Base-by-base conservation (phyloP, 2,329 filamentous ascomycete genomes). In the Xylaria sp. region DNA sequence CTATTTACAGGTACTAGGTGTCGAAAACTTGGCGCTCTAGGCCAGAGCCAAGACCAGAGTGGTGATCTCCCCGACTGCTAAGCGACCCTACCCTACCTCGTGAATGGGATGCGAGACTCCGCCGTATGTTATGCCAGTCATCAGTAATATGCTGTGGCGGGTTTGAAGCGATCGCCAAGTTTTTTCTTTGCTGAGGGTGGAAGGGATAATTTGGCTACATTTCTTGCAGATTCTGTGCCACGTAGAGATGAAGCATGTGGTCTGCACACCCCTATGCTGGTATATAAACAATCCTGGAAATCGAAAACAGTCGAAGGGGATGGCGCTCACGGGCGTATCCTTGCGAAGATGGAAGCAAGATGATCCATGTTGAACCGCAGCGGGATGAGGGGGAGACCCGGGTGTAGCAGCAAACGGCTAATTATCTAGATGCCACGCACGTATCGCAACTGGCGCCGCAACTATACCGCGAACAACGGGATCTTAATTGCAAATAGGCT, bases 361-460 rank as follows among this genome's bases (percentile, higher is more conserved):
- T 15, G 22, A 58, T 33, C 47, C 38, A 59, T 54, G 45, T 29
- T 60, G 56, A 33, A 49, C 63, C 25, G 51, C 61, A 67, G 45
- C 36, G 51, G 57, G 61, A 64, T 61, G 61, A 61, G 44, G 44
- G 60, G 54, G 51, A 22, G 33, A 17, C 6, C 22, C 36, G 33
- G 50, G 49, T 47, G 51, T 29, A 25, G 51, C 61, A 61, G 51
- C 55, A 58, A 53, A 65, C 57, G 65, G 61, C 61, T 65, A 65
- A 67, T 61, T 65, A 65, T 45, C 20, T 45, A 22, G 61, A 47
- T 54, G 56, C 56, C 50, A 64, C 36, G 27, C 56, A 51, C 7
- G 61, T 49, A 59, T 63, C 42, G 42, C 10, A 45, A 45, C 20
- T 45, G 42, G 42, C 20, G 42, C 39, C 39, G 53, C 45, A 47